These are phyloP conservation scores for Astrocystis sublimbata DNA, from an alignment of 495 filamentous ascomycete genomes.

Conservation along the genomic window DNA sequence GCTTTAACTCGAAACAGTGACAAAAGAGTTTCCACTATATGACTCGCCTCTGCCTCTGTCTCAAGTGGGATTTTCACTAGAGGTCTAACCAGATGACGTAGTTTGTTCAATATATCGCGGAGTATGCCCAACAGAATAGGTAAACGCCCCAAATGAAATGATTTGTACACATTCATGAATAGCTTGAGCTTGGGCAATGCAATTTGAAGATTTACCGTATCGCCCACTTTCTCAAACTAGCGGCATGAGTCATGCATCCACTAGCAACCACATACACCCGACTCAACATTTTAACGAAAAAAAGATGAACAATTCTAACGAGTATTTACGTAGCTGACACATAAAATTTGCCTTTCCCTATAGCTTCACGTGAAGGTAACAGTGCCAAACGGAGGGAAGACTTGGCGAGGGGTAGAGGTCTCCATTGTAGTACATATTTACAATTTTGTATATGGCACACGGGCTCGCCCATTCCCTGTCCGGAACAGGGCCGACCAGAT, in stretches of 20 bases:
- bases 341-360: not conserved
- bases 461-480: not conserved
- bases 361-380: not conserved
- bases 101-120: not conserved
- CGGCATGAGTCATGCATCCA: not conserved
- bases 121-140: not conserved
- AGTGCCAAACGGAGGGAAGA: not conserved
- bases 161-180: not conserved
- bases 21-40: too few species aligned
- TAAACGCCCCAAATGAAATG: not conserved
- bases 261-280: not conserved
- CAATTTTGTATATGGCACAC: constrained; percentile 18
- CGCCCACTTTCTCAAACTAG: too few species aligned
- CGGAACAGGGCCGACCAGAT: constrained; percentile 12
- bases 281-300: not conserved
- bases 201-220: too few species aligned
- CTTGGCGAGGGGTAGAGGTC: not conserved
- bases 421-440: constrained; percentile 11
- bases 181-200: not conserved
- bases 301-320: not conserved
- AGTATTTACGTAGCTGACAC: not conserved
- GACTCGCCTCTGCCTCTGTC: too few species aligned
- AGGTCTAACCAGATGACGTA: not conserved
- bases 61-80: not conserved
- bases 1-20: too few species aligned